Conservation (phyloP, 129 eudicot genomes). For the Saussurea involucrata region DNA sequence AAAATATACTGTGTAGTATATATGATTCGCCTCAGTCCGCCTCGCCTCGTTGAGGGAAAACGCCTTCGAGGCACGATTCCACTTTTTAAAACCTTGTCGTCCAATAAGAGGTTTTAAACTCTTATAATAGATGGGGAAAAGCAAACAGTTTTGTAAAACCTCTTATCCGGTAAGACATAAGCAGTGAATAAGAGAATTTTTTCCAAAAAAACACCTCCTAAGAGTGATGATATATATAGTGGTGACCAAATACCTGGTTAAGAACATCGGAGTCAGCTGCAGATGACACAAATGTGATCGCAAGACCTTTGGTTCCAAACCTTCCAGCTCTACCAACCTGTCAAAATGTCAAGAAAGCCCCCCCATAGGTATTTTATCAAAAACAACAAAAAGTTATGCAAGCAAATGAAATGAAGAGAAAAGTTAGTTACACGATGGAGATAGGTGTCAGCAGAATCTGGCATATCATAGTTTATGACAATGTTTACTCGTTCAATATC, state of each 20-base stretch:
- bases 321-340: constrained; percentile 99
- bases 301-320: constrained; percentile 98
- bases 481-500: constrained; percentile 97
- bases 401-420: not conserved
- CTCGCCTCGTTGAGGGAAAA: too few relatives aligned
- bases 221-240: not conserved
- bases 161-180: too few relatives aligned
- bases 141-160: too few relatives aligned
- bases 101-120: not conserved
- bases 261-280: constrained; percentile 90
- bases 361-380: not conserved
- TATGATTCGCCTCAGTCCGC: too few relatives aligned
- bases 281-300: constrained; percentile 89
- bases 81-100: too few relatives aligned
- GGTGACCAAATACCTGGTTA: constrained; percentile 52
- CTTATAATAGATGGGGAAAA: too few relatives aligned
- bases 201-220: not conserved
- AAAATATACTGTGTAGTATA: too few relatives aligned
- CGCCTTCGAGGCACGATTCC: too few relatives aligned
- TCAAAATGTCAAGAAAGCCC: not conserved
- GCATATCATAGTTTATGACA: constrained; percentile 96
- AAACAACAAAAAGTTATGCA: not conserved
- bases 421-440: constrained; percentile 60
- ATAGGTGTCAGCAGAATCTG: constrained; percentile 95
- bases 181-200: not conserved